Percentiles rank a stretch among this genome's conserved stretches.
Conservation (phyloP, 1,284 basidiomycete species). For the Ustilago tritici region DNA sequence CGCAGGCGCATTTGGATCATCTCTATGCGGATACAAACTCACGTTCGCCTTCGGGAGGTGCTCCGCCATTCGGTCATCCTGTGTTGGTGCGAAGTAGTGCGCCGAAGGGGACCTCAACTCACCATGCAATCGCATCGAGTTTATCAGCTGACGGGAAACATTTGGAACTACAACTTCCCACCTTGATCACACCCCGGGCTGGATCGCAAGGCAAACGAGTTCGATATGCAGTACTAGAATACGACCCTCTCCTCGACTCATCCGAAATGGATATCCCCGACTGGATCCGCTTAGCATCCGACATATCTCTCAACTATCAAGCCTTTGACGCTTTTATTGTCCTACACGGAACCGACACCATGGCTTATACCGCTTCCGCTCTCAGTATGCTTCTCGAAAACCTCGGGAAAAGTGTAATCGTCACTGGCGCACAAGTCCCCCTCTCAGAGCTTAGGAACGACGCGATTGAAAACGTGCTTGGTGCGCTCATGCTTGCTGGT, state of each 20-base stretch:
- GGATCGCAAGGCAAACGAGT: constrained; percentile 51
- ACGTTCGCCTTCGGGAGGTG: constrained; percentile 24
- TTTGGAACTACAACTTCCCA: constrained; percentile 59
- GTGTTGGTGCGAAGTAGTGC: constrained; percentile 51
- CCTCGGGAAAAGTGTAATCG: constrained; percentile 85
- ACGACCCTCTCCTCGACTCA: constrained; percentile 78
- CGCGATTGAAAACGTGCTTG: constrained; percentile 74
- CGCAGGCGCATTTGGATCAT: constrained; percentile 36
- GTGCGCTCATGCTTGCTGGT: constrained; percentile 86
- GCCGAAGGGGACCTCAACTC: constrained; percentile 56
- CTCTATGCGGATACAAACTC: constrained; percentile 34
- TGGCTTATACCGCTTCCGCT: constrained; percentile 70
- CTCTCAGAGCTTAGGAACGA: constrained; percentile 88
- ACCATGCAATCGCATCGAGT: constrained; percentile 43
- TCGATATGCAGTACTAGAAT: constrained; percentile 62
- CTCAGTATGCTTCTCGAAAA: constrained; percentile 87
- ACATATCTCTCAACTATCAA: constrained; percentile 88
- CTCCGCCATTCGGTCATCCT: constrained; percentile 48
- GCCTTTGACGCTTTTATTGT: constrained; percentile 89
- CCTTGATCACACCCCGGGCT: constrained; percentile 58
- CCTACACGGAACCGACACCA: constrained; percentile 80
- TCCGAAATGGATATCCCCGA: constrained; percentile 81
- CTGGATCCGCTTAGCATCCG: constrained; percentile 87
- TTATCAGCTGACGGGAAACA: constrained; percentile 49
- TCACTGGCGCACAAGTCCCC: constrained; percentile 93